Percentiles rank a stretch among this genome's conserved stretches.
Evolutionary conservation across 2,329 filamentous ascomycete genomes (phyloP).

Genomic region (Nothomitra cinnamomea): DNA sequence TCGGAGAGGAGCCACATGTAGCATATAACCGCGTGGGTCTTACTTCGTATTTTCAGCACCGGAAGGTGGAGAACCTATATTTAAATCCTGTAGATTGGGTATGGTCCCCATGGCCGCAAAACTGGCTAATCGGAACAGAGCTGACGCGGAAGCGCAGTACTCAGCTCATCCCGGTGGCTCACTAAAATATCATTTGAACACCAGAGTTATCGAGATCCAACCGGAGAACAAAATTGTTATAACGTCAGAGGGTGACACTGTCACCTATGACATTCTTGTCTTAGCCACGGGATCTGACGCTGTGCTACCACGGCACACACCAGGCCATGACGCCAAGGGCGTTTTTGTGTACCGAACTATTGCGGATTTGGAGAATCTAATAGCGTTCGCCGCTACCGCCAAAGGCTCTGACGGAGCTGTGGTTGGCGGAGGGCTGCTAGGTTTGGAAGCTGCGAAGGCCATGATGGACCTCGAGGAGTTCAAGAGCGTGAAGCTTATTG

Average conservation of each 20-base stretch:
- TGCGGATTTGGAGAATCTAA: conserved; percentile 60
- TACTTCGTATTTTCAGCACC: conserved; percentile 76
- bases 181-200: conserved; percentile 61
- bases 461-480: conserved; percentile 75
- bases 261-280: conserved; percentile 66
- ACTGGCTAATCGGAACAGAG: neutral
- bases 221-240: conserved; percentile 46
- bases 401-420: conserved; percentile 57
- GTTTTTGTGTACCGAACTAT: conserved; percentile 86
- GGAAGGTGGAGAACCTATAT: conserved; percentile 73
- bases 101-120: conserved; percentile 7
- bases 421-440: conserved; percentile 70
- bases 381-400: conserved; percentile 49
- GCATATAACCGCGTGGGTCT: conserved; percentile 85
- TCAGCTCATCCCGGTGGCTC: conserved; percentile 46
- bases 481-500: conserved; percentile 58
- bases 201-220: conserved; percentile 50
- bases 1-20: conserved; percentile 74
- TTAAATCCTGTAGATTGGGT: conserved; percentile 75
- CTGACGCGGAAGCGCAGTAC: conserved; percentile 33
- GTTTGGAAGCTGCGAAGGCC: conserved; percentile 77
- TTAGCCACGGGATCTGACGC: conserved; percentile 79
- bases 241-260: conserved; percentile 50
- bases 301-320: conserved; percentile 52
- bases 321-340: conserved; percentile 61